phyloP scores from a whole-genome alignment of 2,329 filamentous ascomycete genomes.

The Aspergillus sp. region DNA sequence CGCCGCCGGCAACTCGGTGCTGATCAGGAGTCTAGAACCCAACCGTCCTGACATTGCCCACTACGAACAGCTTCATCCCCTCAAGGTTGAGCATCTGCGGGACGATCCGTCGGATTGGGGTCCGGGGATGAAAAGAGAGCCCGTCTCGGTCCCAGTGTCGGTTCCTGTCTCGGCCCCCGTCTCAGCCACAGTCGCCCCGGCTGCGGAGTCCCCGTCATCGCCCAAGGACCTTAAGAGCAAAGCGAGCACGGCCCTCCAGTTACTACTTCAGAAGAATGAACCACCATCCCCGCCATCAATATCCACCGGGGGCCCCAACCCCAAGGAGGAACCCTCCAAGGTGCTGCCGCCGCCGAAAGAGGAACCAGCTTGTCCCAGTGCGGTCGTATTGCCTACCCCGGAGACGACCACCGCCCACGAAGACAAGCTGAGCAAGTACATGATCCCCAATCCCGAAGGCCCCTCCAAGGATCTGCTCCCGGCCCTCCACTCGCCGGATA shows the following conservation, averaged over 20 bases:
- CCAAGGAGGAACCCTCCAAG: too few species aligned
- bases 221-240: too few species aligned
- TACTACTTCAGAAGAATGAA: neutral
- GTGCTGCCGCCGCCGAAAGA: neutral
- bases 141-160: neutral
- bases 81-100: conserved; percentile 33
- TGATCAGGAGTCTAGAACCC: conserved; percentile 65
- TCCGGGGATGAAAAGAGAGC: neutral
- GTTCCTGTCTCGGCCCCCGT: neutral
- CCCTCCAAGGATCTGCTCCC: conserved; percentile 36
- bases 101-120: conserved; percentile 10
- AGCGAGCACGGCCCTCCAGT: neutral
- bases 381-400: neutral
- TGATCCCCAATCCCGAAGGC: conserved; percentile 31
- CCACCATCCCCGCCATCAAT: neutral
- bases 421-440: conserved; percentile 28
- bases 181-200: neutral
- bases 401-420: neutral
- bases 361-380: neutral
- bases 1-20: conserved; percentile 59
- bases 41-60: conserved; percentile 65
- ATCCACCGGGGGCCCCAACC: too few species aligned
- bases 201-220: too few species aligned
- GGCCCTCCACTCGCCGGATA: conserved; percentile 35
- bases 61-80: conserved; percentile 53